phyloP scores from a whole-genome alignment of 345 rosid species.

The Brassica nigra region DNA sequence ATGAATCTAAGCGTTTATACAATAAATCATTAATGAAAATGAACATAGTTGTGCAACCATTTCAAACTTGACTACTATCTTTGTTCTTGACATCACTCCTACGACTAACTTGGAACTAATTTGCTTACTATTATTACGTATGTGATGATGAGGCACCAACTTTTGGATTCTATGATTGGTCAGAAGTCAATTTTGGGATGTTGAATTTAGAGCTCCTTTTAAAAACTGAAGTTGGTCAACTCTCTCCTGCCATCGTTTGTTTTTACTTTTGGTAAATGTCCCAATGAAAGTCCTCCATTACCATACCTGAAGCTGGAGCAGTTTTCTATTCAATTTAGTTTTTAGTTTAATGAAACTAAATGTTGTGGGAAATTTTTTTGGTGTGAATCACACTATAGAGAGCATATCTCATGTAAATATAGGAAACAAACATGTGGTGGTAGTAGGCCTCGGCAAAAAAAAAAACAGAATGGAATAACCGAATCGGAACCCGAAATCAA shows the following conservation, averaged over 20 bases:
- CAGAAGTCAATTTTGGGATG: conserved; percentile 16
- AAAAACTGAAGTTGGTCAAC: conserved; percentile 19
- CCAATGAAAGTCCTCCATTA: not conserved
- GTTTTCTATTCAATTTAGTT: too few relatives aligned
- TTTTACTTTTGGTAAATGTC: not conserved
- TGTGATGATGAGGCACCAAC: conserved; percentile 5
- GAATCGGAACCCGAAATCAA: too few relatives aligned
- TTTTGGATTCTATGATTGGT: conserved; percentile 15
- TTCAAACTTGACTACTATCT: not conserved
- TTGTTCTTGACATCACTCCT: not conserved
- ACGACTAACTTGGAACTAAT: not conserved
- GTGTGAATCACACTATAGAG: too few relatives aligned
- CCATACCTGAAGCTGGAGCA: not conserved
- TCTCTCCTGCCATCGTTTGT: not conserved
- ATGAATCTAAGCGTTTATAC: not conserved
- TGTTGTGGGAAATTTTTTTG: too few relatives aligned
- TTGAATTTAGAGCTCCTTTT: conserved; percentile 21
- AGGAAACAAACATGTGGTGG: too few relatives aligned
- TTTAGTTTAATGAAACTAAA: too few relatives aligned
- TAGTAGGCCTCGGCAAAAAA: too few relatives aligned
- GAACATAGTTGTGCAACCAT: not conserved
- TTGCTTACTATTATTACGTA: not conserved
- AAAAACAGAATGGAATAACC: too few relatives aligned
- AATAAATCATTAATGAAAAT: not conserved
- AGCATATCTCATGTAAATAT: too few relatives aligned